Conservation (phyloP, 768 basidiomycete species). For the Tylopilus felleus region DNA sequence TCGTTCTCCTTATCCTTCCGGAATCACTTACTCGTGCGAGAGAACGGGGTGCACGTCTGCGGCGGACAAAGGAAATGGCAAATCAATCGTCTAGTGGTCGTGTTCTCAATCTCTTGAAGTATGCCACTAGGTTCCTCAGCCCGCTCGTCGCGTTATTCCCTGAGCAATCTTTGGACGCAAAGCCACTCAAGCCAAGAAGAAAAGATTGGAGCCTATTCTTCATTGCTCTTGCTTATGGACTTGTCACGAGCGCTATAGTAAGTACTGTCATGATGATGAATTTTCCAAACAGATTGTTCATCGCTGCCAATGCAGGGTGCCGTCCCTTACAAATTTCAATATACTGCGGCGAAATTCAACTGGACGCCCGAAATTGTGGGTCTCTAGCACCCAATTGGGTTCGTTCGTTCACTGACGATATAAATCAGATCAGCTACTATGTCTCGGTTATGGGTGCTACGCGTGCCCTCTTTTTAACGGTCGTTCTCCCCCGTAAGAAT, state of each 20-base stretch:
- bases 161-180: conserved; percentile 24
- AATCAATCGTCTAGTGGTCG: background rate
- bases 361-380: conserved; percentile 67
- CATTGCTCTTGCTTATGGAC: conserved; percentile 51
- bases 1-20: conserved; percentile 63
- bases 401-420: background rate
- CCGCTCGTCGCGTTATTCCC: conserved; percentile 71
- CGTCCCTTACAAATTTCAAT: conserved; percentile 59
- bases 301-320: conserved; percentile 45
- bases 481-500: conserved; percentile 58
- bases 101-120: conserved; percentile 30
- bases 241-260: conserved; percentile 43
- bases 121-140: conserved; percentile 59
- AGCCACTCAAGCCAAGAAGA: conserved; percentile 38
- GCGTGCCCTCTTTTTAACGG: conserved; percentile 53
- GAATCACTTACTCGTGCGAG: conserved; percentile 65
- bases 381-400: background rate
- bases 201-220: conserved; percentile 67
- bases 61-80: conserved; percentile 12
- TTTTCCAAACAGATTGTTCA: background rate
- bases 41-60: conserved; percentile 31
- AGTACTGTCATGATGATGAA: conserved; percentile 21
- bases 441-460: conserved; percentile 50
- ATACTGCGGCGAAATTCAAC: conserved; percentile 54
- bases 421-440: conserved; percentile 66